Percentiles rank a stretch among this genome's conserved stretches.
Evolutionary conservation across 2,329 filamentous ascomycete species (phyloP).

Genomic region (Pseudogymnoascus sp.): DNA sequence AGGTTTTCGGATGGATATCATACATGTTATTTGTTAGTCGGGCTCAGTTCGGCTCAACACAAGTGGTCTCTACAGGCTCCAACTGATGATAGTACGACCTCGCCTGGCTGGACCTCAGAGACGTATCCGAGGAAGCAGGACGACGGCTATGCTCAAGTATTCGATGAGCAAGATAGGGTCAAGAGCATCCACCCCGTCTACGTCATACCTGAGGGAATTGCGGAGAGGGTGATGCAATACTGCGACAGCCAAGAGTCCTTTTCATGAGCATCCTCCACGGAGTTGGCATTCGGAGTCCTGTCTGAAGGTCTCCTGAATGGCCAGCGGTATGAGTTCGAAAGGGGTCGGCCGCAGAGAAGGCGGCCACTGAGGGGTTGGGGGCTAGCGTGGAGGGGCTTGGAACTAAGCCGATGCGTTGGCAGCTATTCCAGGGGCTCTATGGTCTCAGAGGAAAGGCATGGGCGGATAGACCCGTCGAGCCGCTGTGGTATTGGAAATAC

Average conservation of each 20-base stretch:
- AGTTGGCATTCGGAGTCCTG: not conserved
- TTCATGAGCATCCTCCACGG: slow-evolving; percentile 11
- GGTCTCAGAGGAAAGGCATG: not conserved
- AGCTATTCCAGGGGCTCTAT: slow-evolving; percentile 3
- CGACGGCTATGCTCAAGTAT: slow-evolving; percentile 49
- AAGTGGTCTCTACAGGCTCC: slow-evolving; percentile 40
- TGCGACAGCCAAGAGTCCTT: slow-evolving; percentile 24
- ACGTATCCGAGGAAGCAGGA: slow-evolving; percentile 28
- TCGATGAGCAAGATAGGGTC: slow-evolving; percentile 63
- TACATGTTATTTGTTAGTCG: slow-evolving; percentile 82
- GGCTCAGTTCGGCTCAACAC: slow-evolving; percentile 75
- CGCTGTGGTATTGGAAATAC: slow-evolving; percentile 8
- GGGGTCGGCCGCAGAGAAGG: slow-evolving; percentile 3
- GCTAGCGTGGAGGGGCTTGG: not conserved
- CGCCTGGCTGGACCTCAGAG: slow-evolving; percentile 33
- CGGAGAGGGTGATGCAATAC: slow-evolving; percentile 23
- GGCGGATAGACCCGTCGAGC: slow-evolving; percentile 4
- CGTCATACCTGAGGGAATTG: slow-evolving; percentile 60
- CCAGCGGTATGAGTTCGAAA: not conserved
- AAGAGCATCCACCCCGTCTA: slow-evolving; percentile 73
- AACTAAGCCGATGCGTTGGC: slow-evolving; percentile 1
- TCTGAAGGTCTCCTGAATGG: not conserved
- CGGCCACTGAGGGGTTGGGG: slow-evolving; percentile 4
- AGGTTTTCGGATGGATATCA: slow-evolving; percentile 83
- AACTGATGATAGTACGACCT: slow-evolving; percentile 21